Percentiles rank a stretch among this genome's conserved stretches.
These are phyloP conservation scores for Tetratostichococcus sp. DNA, from an alignment of 139 green algal species.

Conservation along the genomic window DNA sequence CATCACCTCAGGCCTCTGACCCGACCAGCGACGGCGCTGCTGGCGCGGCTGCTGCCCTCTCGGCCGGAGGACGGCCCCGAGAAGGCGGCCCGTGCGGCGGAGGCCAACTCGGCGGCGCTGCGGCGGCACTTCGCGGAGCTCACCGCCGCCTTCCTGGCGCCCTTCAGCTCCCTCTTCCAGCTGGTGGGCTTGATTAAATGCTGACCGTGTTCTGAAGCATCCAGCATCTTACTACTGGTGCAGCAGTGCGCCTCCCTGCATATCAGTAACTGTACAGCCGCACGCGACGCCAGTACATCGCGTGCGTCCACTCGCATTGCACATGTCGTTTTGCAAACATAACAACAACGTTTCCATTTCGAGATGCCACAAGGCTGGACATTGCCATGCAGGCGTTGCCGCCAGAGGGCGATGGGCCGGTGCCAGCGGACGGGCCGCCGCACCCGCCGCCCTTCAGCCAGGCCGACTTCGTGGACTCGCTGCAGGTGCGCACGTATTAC, in stretches of 20 bases:
- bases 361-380: too few species aligned
- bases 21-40: constrained; percentile 47
- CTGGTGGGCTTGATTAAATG: constrained; percentile 5
- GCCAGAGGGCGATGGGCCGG: background rate
- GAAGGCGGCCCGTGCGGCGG: constrained; percentile 42
- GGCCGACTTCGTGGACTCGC: constrained; percentile 28
- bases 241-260: too few species aligned
- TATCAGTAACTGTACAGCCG: too few species aligned
- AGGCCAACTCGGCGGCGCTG: constrained; percentile 61
- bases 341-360: too few species aligned
- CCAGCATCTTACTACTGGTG: too few species aligned
- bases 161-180: constrained; percentile 67
- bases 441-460: constrained; percentile 40
- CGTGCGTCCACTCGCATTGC: too few species aligned
- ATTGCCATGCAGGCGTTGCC: background rate
- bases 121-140: constrained; percentile 79
- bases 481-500: constrained; percentile 5
- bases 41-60: constrained; percentile 32
- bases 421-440: constrained; percentile 14
- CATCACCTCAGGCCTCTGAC: constrained; percentile 43
- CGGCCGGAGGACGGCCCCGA: constrained; percentile 24
- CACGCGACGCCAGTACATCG: too few species aligned
- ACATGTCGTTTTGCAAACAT: too few species aligned
- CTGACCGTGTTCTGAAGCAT: too few species aligned
- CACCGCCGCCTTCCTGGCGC: constrained; percentile 67